Percentiles rank a stretch among this genome's conserved stretches.
Conservation (phyloP, 768 basidiomycete species). For the Trametes villosa region DNA sequence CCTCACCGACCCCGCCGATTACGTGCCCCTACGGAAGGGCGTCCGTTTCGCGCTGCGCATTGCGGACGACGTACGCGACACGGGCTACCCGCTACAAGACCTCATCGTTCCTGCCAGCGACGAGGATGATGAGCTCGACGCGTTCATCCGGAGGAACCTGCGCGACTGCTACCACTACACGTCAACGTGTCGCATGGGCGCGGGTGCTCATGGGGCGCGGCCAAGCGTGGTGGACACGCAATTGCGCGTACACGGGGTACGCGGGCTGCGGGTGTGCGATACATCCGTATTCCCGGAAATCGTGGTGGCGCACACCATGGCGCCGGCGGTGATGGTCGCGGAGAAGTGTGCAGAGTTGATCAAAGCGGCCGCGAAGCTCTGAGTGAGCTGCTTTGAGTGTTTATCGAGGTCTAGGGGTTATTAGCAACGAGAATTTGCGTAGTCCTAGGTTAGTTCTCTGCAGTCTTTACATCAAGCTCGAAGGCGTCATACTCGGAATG, state of each 20-base stretch:
- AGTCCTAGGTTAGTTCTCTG: too few relatives aligned
- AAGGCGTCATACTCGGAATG: too few relatives aligned
- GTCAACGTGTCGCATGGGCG: conserved; percentile 46
- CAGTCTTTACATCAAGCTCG: too few relatives aligned
- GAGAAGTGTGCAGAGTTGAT: conserved; percentile 46
- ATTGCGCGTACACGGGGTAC: conserved; percentile 47
- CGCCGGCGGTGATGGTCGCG: conserved; percentile 39
- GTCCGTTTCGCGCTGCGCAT: conserved; percentile 28
- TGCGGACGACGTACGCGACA: conserved; percentile 4
- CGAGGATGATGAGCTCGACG: conserved; percentile 24
- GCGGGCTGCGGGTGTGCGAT: conserved; percentile 42
- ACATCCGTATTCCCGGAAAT: conserved; percentile 33
- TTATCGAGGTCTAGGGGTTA: too few relatives aligned
- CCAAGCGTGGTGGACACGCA: conserved; percentile 49
- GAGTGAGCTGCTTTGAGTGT: too few relatives aligned
- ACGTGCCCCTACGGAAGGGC: conserved; percentile 27
- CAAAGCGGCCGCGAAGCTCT: conserved; percentile 10
- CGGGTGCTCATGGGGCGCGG: conserved; percentile 4
- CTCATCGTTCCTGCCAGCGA: conserved; percentile 14
- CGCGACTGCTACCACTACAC: conserved; percentile 30
- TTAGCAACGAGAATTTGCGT: too few relatives aligned
- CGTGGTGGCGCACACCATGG: conserved; percentile 38
- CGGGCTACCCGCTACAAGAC: conserved; percentile 17
- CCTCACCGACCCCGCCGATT: conserved; percentile 33
- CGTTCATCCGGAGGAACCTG: conserved; percentile 14